Evolutionary conservation across 164 flowering plant genomes (phyloP).

Genomic region (Vitis riparia): DNA sequence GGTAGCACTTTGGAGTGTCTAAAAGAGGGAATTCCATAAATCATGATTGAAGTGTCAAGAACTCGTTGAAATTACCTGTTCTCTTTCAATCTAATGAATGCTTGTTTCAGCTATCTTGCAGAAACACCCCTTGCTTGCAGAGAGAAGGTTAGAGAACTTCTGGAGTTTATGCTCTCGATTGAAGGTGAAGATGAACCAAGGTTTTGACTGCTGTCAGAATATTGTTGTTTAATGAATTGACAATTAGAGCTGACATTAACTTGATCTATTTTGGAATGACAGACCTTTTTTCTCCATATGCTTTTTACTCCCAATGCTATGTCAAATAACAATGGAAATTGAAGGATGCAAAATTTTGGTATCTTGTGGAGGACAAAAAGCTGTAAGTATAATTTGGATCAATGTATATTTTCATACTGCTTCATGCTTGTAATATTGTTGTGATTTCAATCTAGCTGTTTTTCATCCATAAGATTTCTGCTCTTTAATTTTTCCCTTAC

Average conservation of each 20-base stretch:
- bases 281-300: slow-evolving; percentile 76
- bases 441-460: background rate
- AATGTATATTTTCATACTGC: background rate
- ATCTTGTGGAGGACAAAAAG: slow-evolving; percentile 56
- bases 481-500: no score
- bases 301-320: slow-evolving; percentile 88
- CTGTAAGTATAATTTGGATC: slow-evolving; percentile 48
- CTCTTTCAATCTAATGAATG: background rate
- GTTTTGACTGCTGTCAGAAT: slow-evolving; percentile 27
- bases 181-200: slow-evolving; percentile 86
- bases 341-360: slow-evolving; percentile 65
- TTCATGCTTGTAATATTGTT: no score
- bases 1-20: background rate
- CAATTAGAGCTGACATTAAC: background rate
- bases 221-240: background rate
- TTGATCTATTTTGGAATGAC: slow-evolving; percentile 21
- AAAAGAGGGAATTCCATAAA: background rate
- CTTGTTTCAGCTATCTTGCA: slow-evolving; percentile 72
- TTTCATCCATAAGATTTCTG: background rate
- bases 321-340: slow-evolving; percentile 77
- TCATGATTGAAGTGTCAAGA: background rate
- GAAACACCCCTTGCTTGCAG: slow-evolving; percentile 72
- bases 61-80: no score
- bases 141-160: slow-evolving; percentile 62
- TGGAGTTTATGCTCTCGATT: slow-evolving; percentile 66